Evolutionary conservation across 169 alveolate genomes (phyloP).

Genomic region (Theileria annulata): DNA sequence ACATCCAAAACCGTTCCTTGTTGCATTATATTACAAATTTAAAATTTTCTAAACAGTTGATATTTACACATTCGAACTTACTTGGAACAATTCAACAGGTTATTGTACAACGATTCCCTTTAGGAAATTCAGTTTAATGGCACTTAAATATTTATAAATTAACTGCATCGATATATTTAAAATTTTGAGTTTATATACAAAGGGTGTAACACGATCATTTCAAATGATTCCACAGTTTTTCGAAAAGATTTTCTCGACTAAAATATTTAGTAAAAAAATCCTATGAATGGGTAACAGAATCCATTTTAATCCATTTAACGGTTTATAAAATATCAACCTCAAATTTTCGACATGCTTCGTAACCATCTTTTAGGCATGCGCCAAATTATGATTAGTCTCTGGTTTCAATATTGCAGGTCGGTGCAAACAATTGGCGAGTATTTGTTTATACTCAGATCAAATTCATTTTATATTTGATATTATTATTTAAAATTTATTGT

Average conservation of each 20-base stretch:
- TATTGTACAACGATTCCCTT: background rate
- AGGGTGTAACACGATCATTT: constrained; percentile 6
- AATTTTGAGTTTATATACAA: background rate
- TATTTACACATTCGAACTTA: constrained; percentile 20
- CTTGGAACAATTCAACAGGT: background rate
- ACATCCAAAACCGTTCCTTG: constrained; percentile 22
- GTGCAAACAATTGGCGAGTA: constrained; percentile 17
- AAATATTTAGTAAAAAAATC: background rate
- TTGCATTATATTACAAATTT: constrained; percentile 29
- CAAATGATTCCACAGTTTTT: constrained; percentile 8
- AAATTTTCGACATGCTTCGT: constrained; percentile 15
- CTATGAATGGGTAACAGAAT: background rate
- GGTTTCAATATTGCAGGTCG: constrained; percentile 14
- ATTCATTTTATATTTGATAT: background rate
- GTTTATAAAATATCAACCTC: constrained; percentile 1
- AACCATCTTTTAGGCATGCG: constrained; percentile 18
- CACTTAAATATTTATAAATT: too few relatives aligned
- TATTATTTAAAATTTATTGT: background rate
- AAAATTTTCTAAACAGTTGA: background rate
- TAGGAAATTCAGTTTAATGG: background rate
- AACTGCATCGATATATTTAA: background rate
- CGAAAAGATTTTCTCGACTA: background rate
- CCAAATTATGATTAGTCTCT: background rate
- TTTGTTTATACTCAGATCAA: background rate
- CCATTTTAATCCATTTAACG: constrained; percentile 8